phyloP scores from a whole-genome alignment of 192 early-diverging fungal genomes.

The Diversispora epigaea region DNA sequence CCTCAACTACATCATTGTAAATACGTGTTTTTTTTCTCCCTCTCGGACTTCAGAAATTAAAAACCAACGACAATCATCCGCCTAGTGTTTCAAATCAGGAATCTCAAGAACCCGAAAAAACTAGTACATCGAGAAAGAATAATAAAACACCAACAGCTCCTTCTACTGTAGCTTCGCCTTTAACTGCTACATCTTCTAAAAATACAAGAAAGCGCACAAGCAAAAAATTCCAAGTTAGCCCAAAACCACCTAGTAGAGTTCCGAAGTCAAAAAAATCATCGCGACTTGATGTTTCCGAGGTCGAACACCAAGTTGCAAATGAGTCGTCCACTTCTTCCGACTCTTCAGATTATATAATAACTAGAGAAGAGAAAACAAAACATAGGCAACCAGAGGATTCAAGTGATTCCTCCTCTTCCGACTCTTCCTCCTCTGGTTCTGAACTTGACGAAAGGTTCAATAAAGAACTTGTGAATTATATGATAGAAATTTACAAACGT shows the following conservation, averaged over 20 bases:
- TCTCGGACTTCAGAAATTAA: not conserved
- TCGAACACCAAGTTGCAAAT: not conserved
- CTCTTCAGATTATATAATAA: not conserved
- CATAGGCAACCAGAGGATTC: not conserved
- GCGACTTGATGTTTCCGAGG: not conserved
- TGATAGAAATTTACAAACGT: conserved; percentile 43
- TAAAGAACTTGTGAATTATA: conserved; percentile 43
- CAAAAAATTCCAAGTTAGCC: not conserved
- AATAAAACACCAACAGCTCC: not conserved
- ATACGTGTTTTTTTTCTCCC: not conserved
- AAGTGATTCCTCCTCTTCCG: conserved; percentile 6
- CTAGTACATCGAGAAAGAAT: not conserved
- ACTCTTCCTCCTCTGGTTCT: conserved; percentile 2
- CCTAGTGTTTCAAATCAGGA: not conserved
- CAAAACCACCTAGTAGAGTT: not conserved
- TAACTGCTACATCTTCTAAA: not conserved
- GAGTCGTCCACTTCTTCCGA: not conserved
- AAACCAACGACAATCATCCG: not conserved
- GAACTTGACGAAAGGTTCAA: conserved; percentile 27
- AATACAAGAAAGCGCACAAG: not conserved
- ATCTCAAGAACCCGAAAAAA: not conserved
- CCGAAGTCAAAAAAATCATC: not conserved
- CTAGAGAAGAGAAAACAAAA: not conserved
- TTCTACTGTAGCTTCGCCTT: not conserved
- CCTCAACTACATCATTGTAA: not conserved